A percentile compares a stretch with the other conserved stretches of the same genome.
Conservation (phyloP, 1,284 basidiomycete genomes). For the Polyporus tsugae region DNA sequence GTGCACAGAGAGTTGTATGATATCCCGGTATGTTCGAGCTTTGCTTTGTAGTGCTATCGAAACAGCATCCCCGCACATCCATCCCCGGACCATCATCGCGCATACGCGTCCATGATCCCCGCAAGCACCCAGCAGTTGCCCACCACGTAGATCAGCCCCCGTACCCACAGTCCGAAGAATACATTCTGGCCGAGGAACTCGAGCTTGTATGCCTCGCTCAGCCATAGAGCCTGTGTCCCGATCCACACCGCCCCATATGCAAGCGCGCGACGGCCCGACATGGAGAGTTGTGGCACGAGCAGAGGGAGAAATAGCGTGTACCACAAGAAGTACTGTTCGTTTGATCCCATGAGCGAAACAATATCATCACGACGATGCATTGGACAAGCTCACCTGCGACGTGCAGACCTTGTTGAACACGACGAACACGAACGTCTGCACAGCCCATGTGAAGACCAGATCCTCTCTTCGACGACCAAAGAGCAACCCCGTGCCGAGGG, state of each 20-base stretch:
- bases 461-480: constrained; percentile 61
- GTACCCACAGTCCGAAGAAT: constrained; percentile 79
- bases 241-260: constrained; percentile 73
- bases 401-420: constrained; percentile 99
- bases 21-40: constrained; percentile 19
- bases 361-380: not conserved
- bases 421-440: constrained; percentile 92
- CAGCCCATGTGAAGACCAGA: constrained; percentile 87
- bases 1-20: constrained; percentile 20
- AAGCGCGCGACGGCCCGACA: constrained; percentile 55
- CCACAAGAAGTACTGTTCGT: constrained; percentile 94
- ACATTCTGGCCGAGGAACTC: constrained; percentile 85
- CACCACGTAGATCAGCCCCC: constrained; percentile 77
- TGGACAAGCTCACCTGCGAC: constrained; percentile 75
- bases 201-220: constrained; percentile 86
- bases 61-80: constrained; percentile 9
- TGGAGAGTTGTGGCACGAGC: constrained; percentile 70
- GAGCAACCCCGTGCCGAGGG: constrained; percentile 72
- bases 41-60: constrained; percentile 28
- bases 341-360: not conserved
- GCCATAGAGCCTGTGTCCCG: constrained; percentile 84
- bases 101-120: constrained; percentile 65
- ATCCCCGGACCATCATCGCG: not conserved
- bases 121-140: constrained; percentile 83
- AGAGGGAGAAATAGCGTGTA: constrained; percentile 92